Conservation (phyloP, 257 asterid genomes). For the Solanum piurae region DNA sequence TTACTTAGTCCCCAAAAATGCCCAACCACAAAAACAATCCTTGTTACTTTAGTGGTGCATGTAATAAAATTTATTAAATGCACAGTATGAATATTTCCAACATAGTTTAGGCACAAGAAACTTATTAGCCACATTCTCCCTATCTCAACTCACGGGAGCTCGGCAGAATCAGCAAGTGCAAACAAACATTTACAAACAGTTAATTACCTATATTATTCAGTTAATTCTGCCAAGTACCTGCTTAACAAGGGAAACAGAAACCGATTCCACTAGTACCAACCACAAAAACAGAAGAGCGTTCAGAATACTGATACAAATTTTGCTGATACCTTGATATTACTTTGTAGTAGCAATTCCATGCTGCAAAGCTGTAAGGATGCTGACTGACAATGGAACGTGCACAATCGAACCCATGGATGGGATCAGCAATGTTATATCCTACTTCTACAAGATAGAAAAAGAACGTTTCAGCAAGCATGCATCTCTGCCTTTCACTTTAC, state of each 20-base stretch:
- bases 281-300: neutral
- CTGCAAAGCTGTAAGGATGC: constrained; percentile 71
- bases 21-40: neutral
- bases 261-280: neutral
- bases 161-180: neutral
- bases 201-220: neutral
- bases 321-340: constrained; percentile 46
- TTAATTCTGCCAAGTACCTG: neutral
- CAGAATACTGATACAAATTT: neutral
- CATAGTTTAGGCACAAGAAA: neutral
- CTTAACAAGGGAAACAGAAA: neutral
- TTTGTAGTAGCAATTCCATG: constrained; percentile 87
- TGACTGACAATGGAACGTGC: constrained; percentile 51
- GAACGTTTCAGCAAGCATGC: neutral
- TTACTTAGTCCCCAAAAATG: neutral
- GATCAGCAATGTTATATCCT: constrained; percentile 53
- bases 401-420: constrained; percentile 59
- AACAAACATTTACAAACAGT: neutral
- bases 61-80: neutral
- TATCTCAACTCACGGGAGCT: neutral
- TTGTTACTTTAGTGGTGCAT: neutral
- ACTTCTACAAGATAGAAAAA: constrained; percentile 29
- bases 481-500: neutral
- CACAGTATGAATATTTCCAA: neutral
- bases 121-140: neutral